Evolutionary conservation across 345 rosid species (phyloP).

Genomic region (Garcia nutans): DNA sequence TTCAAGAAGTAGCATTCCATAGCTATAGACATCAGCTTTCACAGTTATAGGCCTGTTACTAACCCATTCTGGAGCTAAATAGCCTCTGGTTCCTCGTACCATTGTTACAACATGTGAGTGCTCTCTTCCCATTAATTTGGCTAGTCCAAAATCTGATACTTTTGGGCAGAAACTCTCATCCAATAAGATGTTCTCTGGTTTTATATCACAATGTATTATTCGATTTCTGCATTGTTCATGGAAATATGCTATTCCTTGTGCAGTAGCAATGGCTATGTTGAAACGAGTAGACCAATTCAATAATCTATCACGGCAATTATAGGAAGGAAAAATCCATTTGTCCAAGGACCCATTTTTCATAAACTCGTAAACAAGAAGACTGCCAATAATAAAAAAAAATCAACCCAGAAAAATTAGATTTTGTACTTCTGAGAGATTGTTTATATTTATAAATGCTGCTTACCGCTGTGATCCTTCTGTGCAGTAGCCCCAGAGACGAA

Average conservation of each 20-base stretch:
- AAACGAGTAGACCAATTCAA: conserved; percentile 33
- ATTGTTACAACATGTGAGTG: conserved; percentile 36
- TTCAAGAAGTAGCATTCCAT: conserved; percentile 35
- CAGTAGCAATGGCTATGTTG: conserved; percentile 31
- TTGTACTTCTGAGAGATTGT: background rate
- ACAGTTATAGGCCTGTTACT: conserved; percentile 36
- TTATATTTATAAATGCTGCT: background rate
- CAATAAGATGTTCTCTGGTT: conserved; percentile 32
- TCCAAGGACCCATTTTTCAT: conserved; percentile 35
- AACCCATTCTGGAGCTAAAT: conserved; percentile 35
- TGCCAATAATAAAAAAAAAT: background rate
- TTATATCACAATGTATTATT: conserved; percentile 36
- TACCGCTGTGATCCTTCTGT: conserved; percentile 53
- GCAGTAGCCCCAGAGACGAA: conserved; percentile 34
- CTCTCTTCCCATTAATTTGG: conserved; percentile 36
- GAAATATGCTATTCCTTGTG: conserved; percentile 35
- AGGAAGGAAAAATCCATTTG: conserved; percentile 32
- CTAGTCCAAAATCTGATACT: conserved; percentile 34
- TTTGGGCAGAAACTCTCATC: conserved; percentile 33
- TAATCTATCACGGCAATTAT: conserved; percentile 10
- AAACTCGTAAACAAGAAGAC: conserved; percentile 34
- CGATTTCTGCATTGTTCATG: conserved; percentile 35
- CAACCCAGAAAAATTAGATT: no score
- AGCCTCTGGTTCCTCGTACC: conserved; percentile 37
- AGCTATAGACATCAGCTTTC: conserved; percentile 38